Evolutionary conservation across 2,329 filamentous ascomycete genomes (phyloP), one percentile per base, ranked within the genome.

Genomic region (Aspergillus sp.): DNA sequence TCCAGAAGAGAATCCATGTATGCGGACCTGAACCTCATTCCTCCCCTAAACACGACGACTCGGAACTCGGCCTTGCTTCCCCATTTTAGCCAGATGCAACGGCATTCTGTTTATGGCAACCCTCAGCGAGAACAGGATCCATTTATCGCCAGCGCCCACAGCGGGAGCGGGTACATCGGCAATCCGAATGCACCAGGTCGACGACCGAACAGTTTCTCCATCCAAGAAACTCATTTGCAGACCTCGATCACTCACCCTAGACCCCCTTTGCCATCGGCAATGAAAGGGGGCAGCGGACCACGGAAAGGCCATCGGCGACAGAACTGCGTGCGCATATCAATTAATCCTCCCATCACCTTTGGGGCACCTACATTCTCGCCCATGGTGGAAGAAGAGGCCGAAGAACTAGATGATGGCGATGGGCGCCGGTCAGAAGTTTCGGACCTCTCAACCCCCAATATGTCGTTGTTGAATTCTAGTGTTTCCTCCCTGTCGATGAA

Each of bases 301-400:
- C 72, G 73, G 29, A 76, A 75, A 55, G 74, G 75, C 12, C 77
- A 80, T 58, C 69, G 70, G 52, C 73, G 77, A 42, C 76, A 79
- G 45, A 78, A 79, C 51, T 79, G 76, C 55, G 74, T 80, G 2
- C 74, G 77, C 20, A 77, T 80, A 54, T 75, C 77, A 1, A 76
- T 73, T 31, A 68, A 73, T 51, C 73, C 71, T 10, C 72, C 73
- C 0, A 71, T 75, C 57, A 70, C 73, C 18, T 76, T 75, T 49
- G 67, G 69, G 4, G 67, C 69, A 1, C 63, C 73, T 7, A 61
- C 62, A 1, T 75, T 77, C 58, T 71, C 74, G 18, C 70, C 72
- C 3, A 75, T 67, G 45, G 66, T 69, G 11, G 73, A 77, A 61
- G 75, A 36, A 36, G 32, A 36, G 10, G 32, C 73, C 5, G 73